Evolutionary conservation across 2,329 filamentous ascomycete species (phyloP).

Genomic region (Fusarium mangiferae): DNA sequence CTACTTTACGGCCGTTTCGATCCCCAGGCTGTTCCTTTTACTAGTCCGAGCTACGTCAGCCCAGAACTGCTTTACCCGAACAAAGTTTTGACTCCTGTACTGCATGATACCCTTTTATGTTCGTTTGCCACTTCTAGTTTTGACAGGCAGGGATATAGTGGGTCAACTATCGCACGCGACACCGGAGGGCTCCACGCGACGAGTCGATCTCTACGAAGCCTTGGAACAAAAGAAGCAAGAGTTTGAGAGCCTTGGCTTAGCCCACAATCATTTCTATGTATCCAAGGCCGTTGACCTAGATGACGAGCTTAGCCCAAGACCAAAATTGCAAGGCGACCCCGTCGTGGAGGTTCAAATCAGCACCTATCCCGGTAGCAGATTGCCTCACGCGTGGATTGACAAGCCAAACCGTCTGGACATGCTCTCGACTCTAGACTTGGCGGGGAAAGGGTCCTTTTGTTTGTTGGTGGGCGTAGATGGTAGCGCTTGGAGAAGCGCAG

Average conservation of each 20-base stretch:
- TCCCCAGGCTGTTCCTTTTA: too few species aligned
- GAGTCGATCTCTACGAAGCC: fast-evolving
- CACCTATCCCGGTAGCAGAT: not conserved
- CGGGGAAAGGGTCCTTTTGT: not conserved
- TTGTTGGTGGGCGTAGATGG: not conserved
- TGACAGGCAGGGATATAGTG: too few species aligned
- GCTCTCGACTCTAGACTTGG: not conserved
- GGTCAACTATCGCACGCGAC: not conserved
- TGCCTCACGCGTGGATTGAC: not conserved
- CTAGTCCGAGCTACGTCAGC: too few species aligned
- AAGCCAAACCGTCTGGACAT: too few species aligned
- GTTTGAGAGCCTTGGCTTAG: not conserved
- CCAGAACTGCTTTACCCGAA: too few species aligned
- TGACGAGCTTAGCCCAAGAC: not conserved
- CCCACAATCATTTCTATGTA: not conserved
- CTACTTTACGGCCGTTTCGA: too few species aligned
- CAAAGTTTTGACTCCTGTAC: too few species aligned
- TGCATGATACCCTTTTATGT: too few species aligned
- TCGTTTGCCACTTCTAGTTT: too few species aligned
- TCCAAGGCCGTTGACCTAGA: not conserved
- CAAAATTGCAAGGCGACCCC: not conserved
- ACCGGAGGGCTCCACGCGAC: not conserved
- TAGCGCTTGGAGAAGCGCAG: fast-evolving
- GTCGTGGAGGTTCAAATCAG: not conserved
- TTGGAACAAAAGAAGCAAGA: not conserved